Percentiles rank a stretch among this genome's conserved stretches.
Evolutionary conservation across 1,139 yeast species (phyloP).

Genomic region (Yamadazyma diospyri): DNA sequence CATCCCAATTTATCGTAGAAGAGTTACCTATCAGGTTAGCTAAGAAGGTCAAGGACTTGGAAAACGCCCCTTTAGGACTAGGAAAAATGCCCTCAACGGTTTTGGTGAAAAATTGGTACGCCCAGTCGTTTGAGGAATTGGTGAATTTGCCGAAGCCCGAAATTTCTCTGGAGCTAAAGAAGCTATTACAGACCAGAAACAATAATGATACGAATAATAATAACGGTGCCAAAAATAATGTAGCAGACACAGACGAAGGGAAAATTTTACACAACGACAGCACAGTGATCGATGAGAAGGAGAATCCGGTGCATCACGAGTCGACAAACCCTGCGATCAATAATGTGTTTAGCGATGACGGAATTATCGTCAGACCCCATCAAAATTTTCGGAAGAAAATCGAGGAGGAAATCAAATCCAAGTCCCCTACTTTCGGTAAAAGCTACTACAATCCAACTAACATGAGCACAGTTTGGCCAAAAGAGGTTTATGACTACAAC

Average conservation of each 20-base stretch:
- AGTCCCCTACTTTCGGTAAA: conserved; percentile 46
- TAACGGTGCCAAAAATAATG: conserved; percentile 5
- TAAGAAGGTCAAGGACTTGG: conserved; percentile 80
- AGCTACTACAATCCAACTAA: conserved; percentile 63
- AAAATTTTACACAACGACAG: conserved; percentile 17
- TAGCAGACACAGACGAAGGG: conserved; percentile 16
- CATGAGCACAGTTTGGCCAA: conserved; percentile 57
- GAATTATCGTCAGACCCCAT: conserved; percentile 41
- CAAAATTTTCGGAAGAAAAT: conserved; percentile 14
- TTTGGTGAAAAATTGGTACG: conserved; percentile 85
- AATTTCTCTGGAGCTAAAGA: conserved; percentile 36
- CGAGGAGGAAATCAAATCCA: conserved; percentile 13
- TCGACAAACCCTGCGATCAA: conserved; percentile 38
- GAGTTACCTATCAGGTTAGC: conserved; percentile 88
- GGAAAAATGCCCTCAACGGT: conserved; percentile 70
- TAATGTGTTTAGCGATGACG: conserved; percentile 51
- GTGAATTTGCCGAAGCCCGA: conserved; percentile 52
- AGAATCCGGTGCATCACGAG: conserved; percentile 31
- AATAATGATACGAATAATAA: background rate
- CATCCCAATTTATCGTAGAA: conserved; percentile 81
- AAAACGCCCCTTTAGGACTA: conserved; percentile 73
- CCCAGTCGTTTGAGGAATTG: conserved; percentile 84
- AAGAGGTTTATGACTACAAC: conserved; percentile 72
- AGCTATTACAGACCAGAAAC: conserved; percentile 22
- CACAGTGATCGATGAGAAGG: conserved; percentile 18